Base-by-base conservation (phyloP, 2,329 filamentous ascomycete species). In the Calonectria fujianensis region DNA sequence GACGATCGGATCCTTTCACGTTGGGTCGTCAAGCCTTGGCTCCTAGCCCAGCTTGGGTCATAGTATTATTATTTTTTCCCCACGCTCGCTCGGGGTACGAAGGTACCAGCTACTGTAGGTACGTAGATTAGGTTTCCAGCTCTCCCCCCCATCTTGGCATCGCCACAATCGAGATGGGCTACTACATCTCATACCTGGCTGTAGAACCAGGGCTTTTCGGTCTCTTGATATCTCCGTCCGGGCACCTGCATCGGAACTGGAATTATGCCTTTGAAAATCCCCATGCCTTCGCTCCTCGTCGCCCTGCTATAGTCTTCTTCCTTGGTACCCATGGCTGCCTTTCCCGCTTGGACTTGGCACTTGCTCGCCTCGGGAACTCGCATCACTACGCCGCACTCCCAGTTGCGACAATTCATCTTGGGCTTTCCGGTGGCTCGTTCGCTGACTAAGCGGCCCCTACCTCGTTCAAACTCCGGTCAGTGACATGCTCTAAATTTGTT, bases 371-470 rank as follows among this genome's bases (percentile, higher is more conserved):
- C 67, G 35, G 81, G 80, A 31, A 94, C 87, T 13, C 93, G 92
- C 51, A 98, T 83, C 31, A 98, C 80, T 1, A 99, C 94, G 45
- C 97, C 97, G 82, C 96, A 98, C 85, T 98, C 97, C 96, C 96
- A 98, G 84, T 98, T 99, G 70, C 94, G 92, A 84, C 94, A 96
- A 76, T 91, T 96, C 76, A 98, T 88, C 84, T 95, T 98, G 16
- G 92, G 91, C 75, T 90, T 85, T 75, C 93, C 93, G 3, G 91
- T 93, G 10, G 83, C 85, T 78, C 90, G 92, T 80, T 97, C 93
- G 80, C 93, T 92, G 69, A 93, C 91, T 37, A 98, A 85, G 61
- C 92, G 92, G 29, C 96, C 97, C 96, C 94, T 95, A 77, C 78
- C 70, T 59, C 50, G 41, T 61, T 75, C 76, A 74, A 63, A 67